Percentiles rank a stretch among this genome's conserved stretches.
Conservation (phyloP, 352 stramenopile species). For the Phytophthora brassicae region DNA sequence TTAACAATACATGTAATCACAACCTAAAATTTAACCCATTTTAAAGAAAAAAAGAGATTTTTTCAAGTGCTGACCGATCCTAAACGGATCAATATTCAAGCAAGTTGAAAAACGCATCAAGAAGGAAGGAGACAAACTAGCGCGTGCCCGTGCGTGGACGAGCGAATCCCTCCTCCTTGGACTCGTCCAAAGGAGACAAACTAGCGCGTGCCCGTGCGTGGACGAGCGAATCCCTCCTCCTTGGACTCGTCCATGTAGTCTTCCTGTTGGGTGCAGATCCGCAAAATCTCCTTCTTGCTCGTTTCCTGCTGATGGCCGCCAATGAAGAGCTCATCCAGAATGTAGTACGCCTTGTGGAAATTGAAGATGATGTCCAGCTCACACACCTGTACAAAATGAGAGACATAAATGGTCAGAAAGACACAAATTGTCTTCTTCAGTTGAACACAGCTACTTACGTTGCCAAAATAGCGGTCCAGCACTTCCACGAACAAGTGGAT, state of each 20-base stretch:
- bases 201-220: slow-evolving; percentile 68
- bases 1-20: too few relatives aligned
- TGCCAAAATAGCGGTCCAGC: slow-evolving; percentile 97
- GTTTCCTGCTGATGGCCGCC: slow-evolving; percentile 97
- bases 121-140: slow-evolving; percentile 28
- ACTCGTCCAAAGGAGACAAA: slow-evolving; percentile 52
- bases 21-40: too few relatives aligned
- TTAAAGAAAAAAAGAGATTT: slow-evolving; percentile 15
- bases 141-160: slow-evolving; percentile 63
- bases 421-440: neutral
- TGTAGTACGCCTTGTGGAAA: slow-evolving; percentile 99
- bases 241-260: slow-evolving; percentile 91
- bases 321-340: slow-evolving; percentile 99
- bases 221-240: slow-evolving; percentile 75
- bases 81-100: neutral
- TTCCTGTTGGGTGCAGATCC: slow-evolving; percentile 88
- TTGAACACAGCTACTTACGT: slow-evolving; percentile 46
- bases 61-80: slow-evolving; percentile 5
- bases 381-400: slow-evolving; percentile 70
- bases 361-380: slow-evolving; percentile 99
- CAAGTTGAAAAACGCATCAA: neutral
- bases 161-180: slow-evolving; percentile 82
- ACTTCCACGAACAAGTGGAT: slow-evolving; percentile 99
- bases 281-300: slow-evolving; percentile 91
- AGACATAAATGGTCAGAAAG: neutral